Evolutionary conservation across 176 grass and related monocot genomes (phyloP).

Genomic region (Saccharum spontaneum): DNA sequence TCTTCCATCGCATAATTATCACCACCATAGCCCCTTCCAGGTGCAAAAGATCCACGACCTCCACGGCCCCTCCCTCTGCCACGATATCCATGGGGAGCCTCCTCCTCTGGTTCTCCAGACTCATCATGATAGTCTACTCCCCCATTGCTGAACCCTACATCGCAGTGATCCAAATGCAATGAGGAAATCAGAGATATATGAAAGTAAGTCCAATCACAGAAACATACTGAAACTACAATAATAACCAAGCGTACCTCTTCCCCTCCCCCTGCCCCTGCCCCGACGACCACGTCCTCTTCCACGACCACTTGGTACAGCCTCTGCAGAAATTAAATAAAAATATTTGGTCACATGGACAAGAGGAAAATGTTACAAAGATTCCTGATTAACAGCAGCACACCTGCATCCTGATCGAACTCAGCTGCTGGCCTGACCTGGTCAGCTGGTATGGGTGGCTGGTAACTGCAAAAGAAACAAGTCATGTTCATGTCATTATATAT

Average conservation of each 20-base stretch:
- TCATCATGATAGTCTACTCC: slow-evolving; percentile 41
- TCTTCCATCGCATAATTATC: slow-evolving; percentile 39
- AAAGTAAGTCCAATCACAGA: not conserved
- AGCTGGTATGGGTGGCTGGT: slow-evolving; percentile 65
- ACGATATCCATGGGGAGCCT: slow-evolving; percentile 29
- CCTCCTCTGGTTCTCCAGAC: slow-evolving; percentile 27
- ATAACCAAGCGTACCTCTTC: slow-evolving; percentile 43
- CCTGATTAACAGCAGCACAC: not conserved
- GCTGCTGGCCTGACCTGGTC: slow-evolving; percentile 67
- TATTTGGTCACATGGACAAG: not conserved
- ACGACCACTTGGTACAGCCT: slow-evolving; percentile 46
- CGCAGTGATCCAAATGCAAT: slow-evolving; percentile 22
- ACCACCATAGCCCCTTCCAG: slow-evolving; percentile 47
- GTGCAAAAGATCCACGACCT: slow-evolving; percentile 50
- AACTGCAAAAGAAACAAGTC: slow-evolving; percentile 41
- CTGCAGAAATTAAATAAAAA: slow-evolving; percentile 14
- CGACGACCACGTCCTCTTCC: slow-evolving; percentile 50
- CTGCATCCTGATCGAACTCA: slow-evolving; percentile 53
- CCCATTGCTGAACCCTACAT: slow-evolving; percentile 47
- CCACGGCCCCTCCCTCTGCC: slow-evolving; percentile 53
- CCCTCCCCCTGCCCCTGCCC: slow-evolving; percentile 36
- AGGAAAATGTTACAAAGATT: not conserved
- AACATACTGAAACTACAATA: slow-evolving; percentile 2
- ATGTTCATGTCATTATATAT: not conserved
- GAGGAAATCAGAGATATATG: not conserved